A percentile compares a stretch with the other conserved stretches of the same genome.
These are phyloP conservation scores for Fusarium camptoceras DNA, from an alignment of 2,329 filamentous ascomycete genomes.

Conservation along the genomic window DNA sequence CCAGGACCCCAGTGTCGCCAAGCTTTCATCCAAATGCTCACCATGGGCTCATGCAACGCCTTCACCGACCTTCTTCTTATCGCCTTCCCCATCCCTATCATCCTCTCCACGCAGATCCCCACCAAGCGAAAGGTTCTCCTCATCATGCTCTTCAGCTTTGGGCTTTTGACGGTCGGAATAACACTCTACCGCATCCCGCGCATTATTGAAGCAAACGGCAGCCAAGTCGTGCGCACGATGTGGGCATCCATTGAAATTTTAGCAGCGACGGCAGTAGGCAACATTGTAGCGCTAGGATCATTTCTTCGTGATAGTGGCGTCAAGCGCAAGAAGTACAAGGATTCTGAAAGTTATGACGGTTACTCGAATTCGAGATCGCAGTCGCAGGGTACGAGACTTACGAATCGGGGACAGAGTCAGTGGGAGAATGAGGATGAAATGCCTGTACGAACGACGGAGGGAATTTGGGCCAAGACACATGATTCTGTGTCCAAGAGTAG, in stretches of 20 bases:
- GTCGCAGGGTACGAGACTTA: slow-evolving; percentile 37
- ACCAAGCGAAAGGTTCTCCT: slow-evolving; percentile 81
- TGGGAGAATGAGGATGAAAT: slow-evolving; percentile 45
- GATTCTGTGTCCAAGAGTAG: slow-evolving; percentile 38
- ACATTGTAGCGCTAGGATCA: slow-evolving; percentile 86
- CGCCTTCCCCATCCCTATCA: slow-evolving; percentile 86
- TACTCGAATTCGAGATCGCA: slow-evolving; percentile 44
- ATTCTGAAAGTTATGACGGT: slow-evolving; percentile 56
- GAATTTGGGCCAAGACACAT: slow-evolving; percentile 42
- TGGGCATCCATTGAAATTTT: slow-evolving; percentile 89
- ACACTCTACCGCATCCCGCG: slow-evolving; percentile 81
- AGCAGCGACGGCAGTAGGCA: slow-evolving; percentile 84
- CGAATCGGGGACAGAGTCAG: slow-evolving; percentile 29
- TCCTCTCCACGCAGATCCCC: slow-evolving; percentile 80
- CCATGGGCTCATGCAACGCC: slow-evolving; percentile 85
- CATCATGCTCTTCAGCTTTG: slow-evolving; percentile 81
- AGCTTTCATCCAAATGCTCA: slow-evolving; percentile 84
- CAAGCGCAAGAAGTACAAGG: slow-evolving; percentile 85
- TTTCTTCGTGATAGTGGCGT: slow-evolving; percentile 88
- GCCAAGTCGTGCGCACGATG: slow-evolving; percentile 85
- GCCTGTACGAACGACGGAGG: slow-evolving; percentile 41
- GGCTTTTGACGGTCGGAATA: slow-evolving; percentile 78
- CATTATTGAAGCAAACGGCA: slow-evolving; percentile 74
- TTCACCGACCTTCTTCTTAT: slow-evolving; percentile 87
- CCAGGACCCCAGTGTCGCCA: slow-evolving; percentile 85